Evolutionary conservation across 23 red algal species (phyloP), one percentile per base, ranked within the genome.

Genomic region (Agarophyton chilense): DNA sequence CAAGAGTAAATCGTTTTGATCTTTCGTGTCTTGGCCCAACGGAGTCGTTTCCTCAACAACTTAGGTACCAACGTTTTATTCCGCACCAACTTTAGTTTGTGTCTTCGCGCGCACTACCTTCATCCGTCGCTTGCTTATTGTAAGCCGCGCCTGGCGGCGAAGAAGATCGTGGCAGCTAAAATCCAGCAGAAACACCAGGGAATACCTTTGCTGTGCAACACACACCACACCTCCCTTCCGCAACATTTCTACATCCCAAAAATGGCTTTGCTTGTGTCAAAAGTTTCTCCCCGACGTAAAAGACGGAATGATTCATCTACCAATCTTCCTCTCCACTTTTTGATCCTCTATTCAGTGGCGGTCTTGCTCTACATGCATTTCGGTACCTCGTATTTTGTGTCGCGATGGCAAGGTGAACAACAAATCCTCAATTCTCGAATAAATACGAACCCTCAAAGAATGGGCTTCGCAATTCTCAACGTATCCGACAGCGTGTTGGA

Each of bases 301-400:
- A 24, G 41, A 45, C 38, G 41, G 0, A 10, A 31, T 74, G 68
- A 74, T 26, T 25, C 68, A 29, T 34, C 68, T 47, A 29, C 43
- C 21, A 29, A 74, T 29, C 41, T 74, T 22, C 68, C 68, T 26
- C 10, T 74, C 9, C 68, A 74, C 19, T 74, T 74, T 49, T 29
- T 74, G 39, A 74, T 74, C 43, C 68, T 74, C 24, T 74, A 74
- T 18, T 10, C 47, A 14, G 40, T 39, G 4, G 68, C 68, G 4
- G 38, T 74, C 40, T 26, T 74, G 21, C 41, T 74, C 43, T 74
- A 74, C 41, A 46, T 74, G 68, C 68, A 74, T 25, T 29, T 74
- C 26, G 68, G 13, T 18, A 49, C 40, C 29, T 74, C 68, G 14
- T 74, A 46, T 18, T 47, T 74, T 29, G 21, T 49, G 7, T 36